These are phyloP conservation scores for Ascochyta pisi DNA, from an alignment of 2,329 filamentous ascomycete species.

Conservation along the genomic window DNA sequence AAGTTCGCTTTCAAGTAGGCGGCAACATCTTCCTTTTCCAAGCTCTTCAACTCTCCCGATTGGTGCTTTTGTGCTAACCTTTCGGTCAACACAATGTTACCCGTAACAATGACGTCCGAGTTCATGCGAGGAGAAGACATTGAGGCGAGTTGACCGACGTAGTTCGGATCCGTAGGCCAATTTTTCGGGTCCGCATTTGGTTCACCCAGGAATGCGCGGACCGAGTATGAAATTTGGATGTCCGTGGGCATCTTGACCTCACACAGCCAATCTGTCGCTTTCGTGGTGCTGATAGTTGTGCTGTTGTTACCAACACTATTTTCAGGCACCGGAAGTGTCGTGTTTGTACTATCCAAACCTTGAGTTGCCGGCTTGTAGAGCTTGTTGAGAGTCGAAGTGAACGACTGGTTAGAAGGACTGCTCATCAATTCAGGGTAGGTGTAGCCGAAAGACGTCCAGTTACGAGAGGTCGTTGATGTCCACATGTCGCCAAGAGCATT, in stretches of 20 bases:
- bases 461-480: conserved; percentile 34
- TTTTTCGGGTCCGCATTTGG: conserved; percentile 32
- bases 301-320: conserved; percentile 7
- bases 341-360: conserved; percentile 32
- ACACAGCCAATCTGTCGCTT: conserved; percentile 39
- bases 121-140: conserved; percentile 48
- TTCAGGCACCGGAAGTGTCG: conserved; percentile 14
- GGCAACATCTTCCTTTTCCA: conserved; percentile 29
- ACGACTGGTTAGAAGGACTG: conserved; percentile 36
- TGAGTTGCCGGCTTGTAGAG: conserved; percentile 37
- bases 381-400: conserved; percentile 36
- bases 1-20: conserved; percentile 40
- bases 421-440: conserved; percentile 41
- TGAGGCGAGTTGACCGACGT: conserved; percentile 51
- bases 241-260: conserved; percentile 43
- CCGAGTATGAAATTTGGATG: conserved; percentile 41
- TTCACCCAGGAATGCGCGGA: conserved; percentile 42
- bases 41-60: conserved; percentile 34
- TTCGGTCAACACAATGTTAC: conserved; percentile 50
- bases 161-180: conserved; percentile 50
- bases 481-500: conserved; percentile 41
- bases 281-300: conserved; percentile 17
- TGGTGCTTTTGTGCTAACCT: conserved; percentile 39
- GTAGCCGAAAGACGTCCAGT: conserved; percentile 44
- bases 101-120: conserved; percentile 49